Base-by-base conservation (phyloP, 1,284 basidiomycete species). In the Spongispora temasekensis region DNA sequence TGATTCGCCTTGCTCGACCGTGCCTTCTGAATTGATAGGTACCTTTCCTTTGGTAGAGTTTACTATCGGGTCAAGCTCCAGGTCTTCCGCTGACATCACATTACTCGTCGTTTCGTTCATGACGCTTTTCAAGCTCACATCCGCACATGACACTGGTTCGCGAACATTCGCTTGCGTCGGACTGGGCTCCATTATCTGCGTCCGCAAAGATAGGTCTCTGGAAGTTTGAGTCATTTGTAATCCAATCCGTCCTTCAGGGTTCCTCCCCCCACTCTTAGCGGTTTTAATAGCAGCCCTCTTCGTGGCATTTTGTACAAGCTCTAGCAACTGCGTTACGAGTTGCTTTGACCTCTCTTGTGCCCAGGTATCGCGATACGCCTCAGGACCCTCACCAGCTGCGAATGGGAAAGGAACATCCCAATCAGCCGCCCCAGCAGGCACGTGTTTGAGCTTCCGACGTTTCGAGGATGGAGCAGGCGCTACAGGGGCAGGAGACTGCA, bases 361-460 rank as follows among this genome's bases (percentile, higher is more conserved):
- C 90, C 90, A 91, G 34, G 76, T 83, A 53, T 76, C 69, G 8
- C 75, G 78, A 70, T 91, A 91, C 23, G 79, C 76, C 23, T 80
- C 71, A 1, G 90, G 88, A 2, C 88, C 90, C 66, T 92, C 86
- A 30, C 88, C 89, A 42, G 79, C 75, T 21, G 78, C 74, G 64
- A 91, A 91, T 9, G 90, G 90, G 70, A 87, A 92, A 1, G 90
- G 90, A 0, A 91, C 82, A 66, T 91, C 88, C 90, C 90, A 92
- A 69, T 91, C 89, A 5, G 72, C 79, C 8, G 90, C 90, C 10
- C 90, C 90, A 28, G 90, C 90, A 37, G 90, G 90, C 4, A 92
- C 89, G 12, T 77, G 73, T 59, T 79, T 80, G 9, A 91, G 76
- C 65, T 83, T 89, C 46, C 89, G 81, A 57, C 82, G 83, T 72